Percentiles rank a stretch among this genome's conserved stretches.
phyloP scores from a whole-genome alignment of 2,329 filamentous ascomycete genomes.

The Tolypocladium cylindrosporum region DNA sequence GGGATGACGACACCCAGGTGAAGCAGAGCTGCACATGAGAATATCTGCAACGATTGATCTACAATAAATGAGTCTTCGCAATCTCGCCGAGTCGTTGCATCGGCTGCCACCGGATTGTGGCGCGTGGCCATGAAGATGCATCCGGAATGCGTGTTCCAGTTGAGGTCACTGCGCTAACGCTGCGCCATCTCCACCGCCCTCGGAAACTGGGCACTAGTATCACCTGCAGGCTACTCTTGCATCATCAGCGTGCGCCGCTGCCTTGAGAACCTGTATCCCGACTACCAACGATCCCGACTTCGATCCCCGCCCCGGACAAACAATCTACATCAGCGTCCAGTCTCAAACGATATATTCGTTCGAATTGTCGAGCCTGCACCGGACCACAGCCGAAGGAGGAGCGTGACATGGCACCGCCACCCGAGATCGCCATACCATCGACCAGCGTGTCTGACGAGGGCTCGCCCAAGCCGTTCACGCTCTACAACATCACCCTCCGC shows the following conservation, averaged over 20 bases:
- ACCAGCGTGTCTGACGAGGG: constrained; percentile 45
- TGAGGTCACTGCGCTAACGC: not conserved
- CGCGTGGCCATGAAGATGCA: not conserved
- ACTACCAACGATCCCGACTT: not conserved
- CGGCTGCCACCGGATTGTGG: not conserved
- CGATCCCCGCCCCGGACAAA: too few relatives aligned
- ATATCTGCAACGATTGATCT: too few relatives aligned
- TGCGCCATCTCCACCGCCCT: not conserved
- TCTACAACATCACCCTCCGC: constrained; percentile 69
- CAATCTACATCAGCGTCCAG: not conserved
- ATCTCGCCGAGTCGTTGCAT: not conserved
- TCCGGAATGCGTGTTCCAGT: not conserved
- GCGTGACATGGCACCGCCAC: constrained; percentile 48
- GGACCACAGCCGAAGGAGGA: not conserved
- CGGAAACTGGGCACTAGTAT: not conserved
- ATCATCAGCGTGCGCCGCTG: not conserved
- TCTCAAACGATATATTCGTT: not conserved
- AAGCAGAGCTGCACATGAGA: too few relatives aligned
- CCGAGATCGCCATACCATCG: constrained; percentile 59
- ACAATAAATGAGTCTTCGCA: too few relatives aligned
- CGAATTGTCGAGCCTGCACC: not conserved
- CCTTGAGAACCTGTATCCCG: not conserved
- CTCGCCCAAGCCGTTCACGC: constrained; percentile 56
- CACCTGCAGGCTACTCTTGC: not conserved
- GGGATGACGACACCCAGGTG: too few relatives aligned